Conservation (phyloP, 1,284 basidiomycete genomes). For the Rhodotorula sp. region DNA sequence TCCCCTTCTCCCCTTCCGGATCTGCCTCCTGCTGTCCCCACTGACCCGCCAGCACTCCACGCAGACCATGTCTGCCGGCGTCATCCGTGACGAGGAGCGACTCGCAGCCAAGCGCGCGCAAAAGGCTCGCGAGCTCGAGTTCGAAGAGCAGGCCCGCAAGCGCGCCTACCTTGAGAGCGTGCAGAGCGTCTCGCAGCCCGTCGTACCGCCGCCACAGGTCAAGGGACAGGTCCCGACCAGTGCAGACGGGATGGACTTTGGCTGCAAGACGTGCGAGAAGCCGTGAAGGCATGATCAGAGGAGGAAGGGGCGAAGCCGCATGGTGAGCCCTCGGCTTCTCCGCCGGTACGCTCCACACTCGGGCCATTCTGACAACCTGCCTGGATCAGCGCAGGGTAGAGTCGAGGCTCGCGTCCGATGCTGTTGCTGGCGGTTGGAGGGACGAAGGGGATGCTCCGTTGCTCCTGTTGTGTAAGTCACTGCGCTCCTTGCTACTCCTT, state of each 20-base stretch:
- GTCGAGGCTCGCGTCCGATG: too few relatives aligned
- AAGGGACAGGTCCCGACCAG: constrained; percentile 26
- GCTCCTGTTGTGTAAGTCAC: too few relatives aligned
- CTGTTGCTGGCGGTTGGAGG: too few relatives aligned
- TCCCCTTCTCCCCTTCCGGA: constrained; percentile 17
- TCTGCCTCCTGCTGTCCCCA: background rate
- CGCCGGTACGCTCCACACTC: background rate
- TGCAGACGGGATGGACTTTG: constrained; percentile 40
- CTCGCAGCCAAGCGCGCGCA: constrained; percentile 69
- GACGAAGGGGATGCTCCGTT: too few relatives aligned
- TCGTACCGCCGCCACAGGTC: constrained; percentile 1
- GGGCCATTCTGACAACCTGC: background rate
- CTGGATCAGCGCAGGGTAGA: too few relatives aligned
- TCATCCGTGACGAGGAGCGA: constrained; percentile 81
- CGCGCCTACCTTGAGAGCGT: constrained; percentile 43
- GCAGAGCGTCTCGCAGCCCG: constrained; percentile 36
- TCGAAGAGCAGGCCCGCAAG: constrained; percentile 43
- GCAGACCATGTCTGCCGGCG: constrained; percentile 87
- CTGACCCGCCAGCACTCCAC: rapidly evolving
- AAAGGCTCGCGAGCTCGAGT: constrained; percentile 64
- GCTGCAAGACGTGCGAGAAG: constrained; percentile 40
- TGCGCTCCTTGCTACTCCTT: background rate
- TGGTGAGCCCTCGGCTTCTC: too few relatives aligned
- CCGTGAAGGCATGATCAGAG: background rate
- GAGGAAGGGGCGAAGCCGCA: too few relatives aligned